Evolutionary conservation across 257 asterid genomes (phyloP), one percentile per base, ranked within the genome.

Genomic region (Anisodus acutangulus): DNA sequence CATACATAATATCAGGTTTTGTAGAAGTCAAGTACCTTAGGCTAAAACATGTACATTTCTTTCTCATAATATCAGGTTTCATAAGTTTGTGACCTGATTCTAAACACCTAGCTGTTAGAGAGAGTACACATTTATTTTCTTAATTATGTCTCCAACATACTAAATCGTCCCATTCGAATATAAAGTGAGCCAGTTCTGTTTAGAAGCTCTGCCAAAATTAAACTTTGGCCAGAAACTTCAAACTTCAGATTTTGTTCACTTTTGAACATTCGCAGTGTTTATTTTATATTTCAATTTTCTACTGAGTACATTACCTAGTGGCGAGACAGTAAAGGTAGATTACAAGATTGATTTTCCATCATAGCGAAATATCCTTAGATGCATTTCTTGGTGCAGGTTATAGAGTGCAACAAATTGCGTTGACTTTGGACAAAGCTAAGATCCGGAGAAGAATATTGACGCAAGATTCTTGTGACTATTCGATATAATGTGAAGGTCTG

Each of bases 381-480:
- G 81, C 22, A 26, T 78, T 78, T 53, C 31, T 78, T 78, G 64
- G 62, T 51, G 82, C 82, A 78, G 82, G 82, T 78, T 78, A 78
- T 78, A 78, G 47, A 78, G 64, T 22, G 26, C 60, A 76, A 4
- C 19, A 13, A 49, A 26, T 11, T 51, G 16, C 26, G 39, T 13
- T 26, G 81, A 31, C 57, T 59, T 19, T 11, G 60, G 80, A 72
- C 41, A 49, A 45, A 19, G 41, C 60, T 72, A 45, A 69, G n/a
- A 47, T 11, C 11, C 9, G 22, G 64, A 11, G 81, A 26, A 53
- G 81, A 26, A 26, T 3, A 26, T 53, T 26, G 11, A 26, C 49
- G n/a, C 26, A 53, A 53, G 47, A 76, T 51, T 51, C 49, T 76
- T 26, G 47, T 76, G 47, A 54, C 58, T 45, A 74, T 47, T 74